Base-by-base conservation (phyloP, 1,284 basidiomycete species). In the Chondrostereum purpureum region DNA sequence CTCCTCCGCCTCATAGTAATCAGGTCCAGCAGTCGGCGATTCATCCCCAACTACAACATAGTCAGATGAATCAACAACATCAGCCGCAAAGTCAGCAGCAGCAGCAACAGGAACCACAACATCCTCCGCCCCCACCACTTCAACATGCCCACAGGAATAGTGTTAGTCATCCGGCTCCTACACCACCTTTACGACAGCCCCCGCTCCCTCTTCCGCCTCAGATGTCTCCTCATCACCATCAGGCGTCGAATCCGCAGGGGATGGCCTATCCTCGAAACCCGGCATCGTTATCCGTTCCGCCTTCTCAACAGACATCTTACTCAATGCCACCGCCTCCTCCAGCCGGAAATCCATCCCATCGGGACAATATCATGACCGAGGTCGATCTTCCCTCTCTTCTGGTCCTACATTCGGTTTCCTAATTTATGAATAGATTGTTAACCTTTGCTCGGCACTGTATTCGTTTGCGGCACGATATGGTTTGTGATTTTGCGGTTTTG, bases 391-490 rank as follows among this genome's bases (percentile, higher is more conserved):
- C n/a, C n/a, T 5, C 53, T 49, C 17, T 44, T 50, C 50, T 53
- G 23, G 40, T 47, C 24, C 41, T 39, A 44, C 35, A 24, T 17
- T 31, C 38, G 31, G 11, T 24, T 27, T 11, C 21, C 45, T 48
- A 37, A 33, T 43, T 51, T 31, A 44, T 48, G 24, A 52, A 27
- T 49, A 87, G 77, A 79, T 87, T 43, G 58, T 78, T 48, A 69
- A 73, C 47, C 77, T 80, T 52, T 88, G 84, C 47, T 66, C 64
- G 33, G 63, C 69, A 19, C 54, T 88, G 40, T 80, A 80, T 55
- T 49, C 67, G 4, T 87, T 87, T 56, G 80, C 85, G 8, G 72
- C 63, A 45, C 78, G 72, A 53, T 87, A 80, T 61, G 77, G 82
- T 84, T 49, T 48, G 74, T 57, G 31, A 46, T 11, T 38, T 16